These are phyloP conservation scores for Suillus americanus DNA, from an alignment of 768 basidiomycete species.

Conservation along the genomic window DNA sequence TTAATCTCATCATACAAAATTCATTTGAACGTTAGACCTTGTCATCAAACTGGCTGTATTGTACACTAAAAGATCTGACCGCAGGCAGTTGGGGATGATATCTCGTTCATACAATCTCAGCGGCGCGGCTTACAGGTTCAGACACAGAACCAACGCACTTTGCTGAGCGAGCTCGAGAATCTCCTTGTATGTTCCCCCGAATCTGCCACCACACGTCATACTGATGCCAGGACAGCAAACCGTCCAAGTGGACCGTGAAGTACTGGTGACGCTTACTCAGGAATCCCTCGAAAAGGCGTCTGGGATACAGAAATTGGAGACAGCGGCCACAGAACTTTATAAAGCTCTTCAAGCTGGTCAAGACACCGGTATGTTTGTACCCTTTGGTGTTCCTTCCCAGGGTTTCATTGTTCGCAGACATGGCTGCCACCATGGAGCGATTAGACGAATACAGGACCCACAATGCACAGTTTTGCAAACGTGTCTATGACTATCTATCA, in stretches of 20 bases:
- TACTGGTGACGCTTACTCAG: conserved; percentile 77
- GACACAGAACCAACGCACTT: conserved; percentile 88
- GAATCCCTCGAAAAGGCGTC: conserved; percentile 81
- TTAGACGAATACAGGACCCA: conserved; percentile 88
- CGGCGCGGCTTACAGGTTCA: conserved; percentile 97
- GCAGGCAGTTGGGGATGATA: conserved; percentile 94
- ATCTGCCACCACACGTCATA: background rate
- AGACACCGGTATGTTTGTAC: conserved; percentile 64
- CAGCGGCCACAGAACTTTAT: conserved; percentile 85
- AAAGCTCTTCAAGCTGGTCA: conserved; percentile 89
- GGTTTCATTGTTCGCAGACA: conserved; percentile 48
- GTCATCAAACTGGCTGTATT: conserved; percentile 1
- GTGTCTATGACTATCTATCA: conserved; percentile 83
- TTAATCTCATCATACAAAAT: conserved; percentile 93
- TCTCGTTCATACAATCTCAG: conserved; percentile 93
- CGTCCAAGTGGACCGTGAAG: conserved; percentile 84
- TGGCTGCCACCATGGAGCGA: conserved; percentile 96
- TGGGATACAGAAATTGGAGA: conserved; percentile 78
- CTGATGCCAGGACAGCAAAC: conserved; percentile 63
- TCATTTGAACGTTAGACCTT: conserved; percentile 78
- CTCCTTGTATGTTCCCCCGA: conserved; percentile 57
- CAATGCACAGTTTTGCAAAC: conserved; percentile 91
- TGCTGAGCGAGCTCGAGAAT: conserved; percentile 84
- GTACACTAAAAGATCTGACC: conserved; percentile 13
- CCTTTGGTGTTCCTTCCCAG: background rate